phyloP scores from a whole-genome alignment of 345 rosid species.

The Erodium maritimum region DNA sequence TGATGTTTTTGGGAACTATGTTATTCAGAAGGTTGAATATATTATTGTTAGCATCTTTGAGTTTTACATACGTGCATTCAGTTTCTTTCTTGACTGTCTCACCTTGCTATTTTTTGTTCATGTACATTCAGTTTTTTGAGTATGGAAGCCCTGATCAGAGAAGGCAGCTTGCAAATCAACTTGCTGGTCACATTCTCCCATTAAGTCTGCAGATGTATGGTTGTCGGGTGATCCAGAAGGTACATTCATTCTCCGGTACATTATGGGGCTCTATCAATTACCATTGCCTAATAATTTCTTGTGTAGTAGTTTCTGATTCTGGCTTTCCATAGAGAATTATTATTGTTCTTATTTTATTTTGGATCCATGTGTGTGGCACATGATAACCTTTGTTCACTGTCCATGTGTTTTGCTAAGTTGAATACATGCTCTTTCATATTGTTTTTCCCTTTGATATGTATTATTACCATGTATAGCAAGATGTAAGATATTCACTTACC shows the following conservation, averaged over 20 bases:
- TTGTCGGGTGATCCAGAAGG: constrained; percentile 99
- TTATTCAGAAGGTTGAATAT: constrained; percentile 74
- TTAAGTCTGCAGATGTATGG: constrained; percentile 99
- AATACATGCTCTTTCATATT: background rate
- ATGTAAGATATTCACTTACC: too few relatives aligned
- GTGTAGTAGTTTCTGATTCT: background rate
- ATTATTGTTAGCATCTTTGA: background rate
- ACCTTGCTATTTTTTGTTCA: background rate
- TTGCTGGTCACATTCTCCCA: constrained; percentile 73
- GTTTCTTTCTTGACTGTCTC: background rate
- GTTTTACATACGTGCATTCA: too few relatives aligned
- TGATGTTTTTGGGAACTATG: constrained; percentile 97
- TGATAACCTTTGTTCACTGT: background rate
- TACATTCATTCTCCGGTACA: constrained; percentile 8
- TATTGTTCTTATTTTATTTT: too few relatives aligned
- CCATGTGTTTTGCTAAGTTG: background rate
- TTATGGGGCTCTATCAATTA: background rate
- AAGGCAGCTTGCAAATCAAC: constrained; percentile 79
- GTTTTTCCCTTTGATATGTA: too few relatives aligned
- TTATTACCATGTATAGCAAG: too few relatives aligned
- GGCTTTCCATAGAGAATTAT: background rate
- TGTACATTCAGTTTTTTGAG: constrained; percentile 60
- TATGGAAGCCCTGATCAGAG: constrained; percentile 82
- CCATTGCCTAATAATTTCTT: background rate
- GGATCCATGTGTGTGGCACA: background rate